These are phyloP conservation scores for Alternaria panax DNA, from an alignment of 2,329 filamentous ascomycete species.

Conservation along the genomic window DNA sequence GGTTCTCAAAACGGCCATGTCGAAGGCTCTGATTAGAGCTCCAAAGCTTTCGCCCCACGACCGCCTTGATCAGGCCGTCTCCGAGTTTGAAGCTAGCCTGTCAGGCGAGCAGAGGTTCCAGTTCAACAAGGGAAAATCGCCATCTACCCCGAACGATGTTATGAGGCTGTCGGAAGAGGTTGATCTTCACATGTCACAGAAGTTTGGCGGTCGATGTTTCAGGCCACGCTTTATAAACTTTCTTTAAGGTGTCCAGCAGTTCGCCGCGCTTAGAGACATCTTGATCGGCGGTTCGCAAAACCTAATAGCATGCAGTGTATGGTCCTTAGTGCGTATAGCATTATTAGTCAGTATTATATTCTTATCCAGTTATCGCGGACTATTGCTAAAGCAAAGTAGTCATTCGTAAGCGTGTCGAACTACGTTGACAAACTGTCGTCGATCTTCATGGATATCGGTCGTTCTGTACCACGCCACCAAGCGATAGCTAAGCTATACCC, in stretches of 20 bases:
- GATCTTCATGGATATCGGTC: slow-evolving; percentile 53
- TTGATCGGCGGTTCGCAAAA: slow-evolving; percentile 56
- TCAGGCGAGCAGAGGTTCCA: slow-evolving; percentile 14
- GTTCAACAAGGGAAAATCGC: slow-evolving; percentile 4
- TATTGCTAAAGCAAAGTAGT: slow-evolving; percentile 25
- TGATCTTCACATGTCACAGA: slow-evolving; percentile 37
- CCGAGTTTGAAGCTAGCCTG: slow-evolving; percentile 18
- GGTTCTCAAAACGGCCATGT: no score
- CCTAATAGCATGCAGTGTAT: slow-evolving; percentile 55
- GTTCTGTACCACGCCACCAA: slow-evolving; percentile 51
- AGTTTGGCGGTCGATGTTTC: slow-evolving; percentile 42
- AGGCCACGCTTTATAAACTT: slow-evolving; percentile 54
- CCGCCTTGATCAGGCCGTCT: slow-evolving; percentile 20
- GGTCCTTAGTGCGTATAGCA: slow-evolving; percentile 54
- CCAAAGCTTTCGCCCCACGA: no score
- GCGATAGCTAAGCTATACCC: slow-evolving; percentile 52
- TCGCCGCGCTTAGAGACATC: slow-evolving; percentile 53
- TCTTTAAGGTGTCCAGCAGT: slow-evolving; percentile 54
- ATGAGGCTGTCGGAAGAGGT: slow-evolving; percentile 49
- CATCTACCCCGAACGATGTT: slow-evolving; percentile 15
- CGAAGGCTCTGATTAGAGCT: no score
- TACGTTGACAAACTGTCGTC: slow-evolving; percentile 51
- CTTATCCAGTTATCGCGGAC: slow-evolving; percentile 25
- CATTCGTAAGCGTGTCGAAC: slow-evolving; percentile 39
- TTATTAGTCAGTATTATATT: slow-evolving; percentile 46